Evolutionary conservation across 1,139 yeast genomes (phyloP).

Genomic region (Magnusiomyces suaveolens): DNA sequence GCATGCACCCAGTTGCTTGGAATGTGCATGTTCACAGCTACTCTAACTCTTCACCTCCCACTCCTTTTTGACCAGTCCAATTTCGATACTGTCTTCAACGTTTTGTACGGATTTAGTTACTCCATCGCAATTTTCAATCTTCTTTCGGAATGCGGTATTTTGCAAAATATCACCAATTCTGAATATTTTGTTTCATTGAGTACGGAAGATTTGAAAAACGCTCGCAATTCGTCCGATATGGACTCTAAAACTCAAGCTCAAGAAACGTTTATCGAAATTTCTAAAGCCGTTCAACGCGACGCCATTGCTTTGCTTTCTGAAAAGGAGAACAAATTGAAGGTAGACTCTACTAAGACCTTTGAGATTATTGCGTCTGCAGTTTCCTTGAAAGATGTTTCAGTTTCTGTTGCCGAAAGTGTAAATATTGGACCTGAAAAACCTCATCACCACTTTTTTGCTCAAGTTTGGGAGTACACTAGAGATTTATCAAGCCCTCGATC

Average conservation of each 20-base stretch:
- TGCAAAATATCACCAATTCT: neutral
- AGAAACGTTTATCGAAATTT: neutral
- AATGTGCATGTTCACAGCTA: neutral
- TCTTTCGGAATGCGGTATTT: neutral
- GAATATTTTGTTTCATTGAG: neutral
- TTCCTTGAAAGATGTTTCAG: neutral
- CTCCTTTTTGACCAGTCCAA: neutral
- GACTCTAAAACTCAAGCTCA: neutral
- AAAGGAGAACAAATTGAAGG: neutral
- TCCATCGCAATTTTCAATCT: neutral
- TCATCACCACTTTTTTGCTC: neutral
- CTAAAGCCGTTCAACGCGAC: neutral
- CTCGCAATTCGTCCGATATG: neutral
- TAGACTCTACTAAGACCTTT: neutral
- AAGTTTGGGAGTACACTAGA: neutral
- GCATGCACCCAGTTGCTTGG: neutral
- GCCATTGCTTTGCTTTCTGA: neutral
- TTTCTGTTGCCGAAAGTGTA: neutral
- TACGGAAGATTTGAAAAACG: neutral
- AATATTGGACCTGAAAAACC: neutral
- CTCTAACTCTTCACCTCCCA: neutral
- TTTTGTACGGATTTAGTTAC: neutral
- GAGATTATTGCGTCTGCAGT: neutral
- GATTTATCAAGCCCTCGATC: neutral
- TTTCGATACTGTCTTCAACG: neutral